Evolutionary conservation across 2,329 filamentous ascomycete genomes (phyloP), one percentile per base, ranked within the genome.

Genomic region (Sporothrix brunneoviolacea): DNA sequence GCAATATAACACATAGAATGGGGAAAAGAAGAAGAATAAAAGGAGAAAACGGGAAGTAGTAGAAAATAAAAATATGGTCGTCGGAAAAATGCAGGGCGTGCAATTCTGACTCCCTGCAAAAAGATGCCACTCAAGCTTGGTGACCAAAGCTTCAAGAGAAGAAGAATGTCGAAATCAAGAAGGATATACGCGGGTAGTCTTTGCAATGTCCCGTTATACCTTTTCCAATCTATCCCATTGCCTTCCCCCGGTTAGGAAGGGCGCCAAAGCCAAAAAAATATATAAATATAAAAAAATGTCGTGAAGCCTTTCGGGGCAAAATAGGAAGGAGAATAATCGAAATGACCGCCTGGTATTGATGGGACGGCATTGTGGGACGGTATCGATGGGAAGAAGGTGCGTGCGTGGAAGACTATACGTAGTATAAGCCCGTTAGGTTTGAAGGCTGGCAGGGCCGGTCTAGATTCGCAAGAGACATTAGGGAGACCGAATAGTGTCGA

Each of bases 171-270:
- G 10, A 28, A 28, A 28, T 28, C 6, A 28, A 5, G 24, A 28
- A 28, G 24, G n/a, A n/a, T n/a, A n/a, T n/a, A n/a, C n/a, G n/a
- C n/a, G n/a, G n/a, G 27, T 30, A 35, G 19, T 18, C 15, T 12
- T 12, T n/a, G n/a, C 21, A 21, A 15, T 4, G 27, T 33, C 47
- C n/a, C 8, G 30, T 15, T 9, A 33, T 36, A 15, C 39, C 21
- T n/a, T 49, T 30, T 42, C 47, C 47, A 49, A 42, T 49, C 38
- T 49, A 42, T 49, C 47, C 47, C 38, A 27, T 18, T 16, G n/a
- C 47, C 30, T 22, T 21, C 30, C 32, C 37, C 21, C 8, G 10
- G 9, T 39, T n/a, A 27, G 30, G 18, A 15, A 36, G 33, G 38
- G 37, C 37, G n/a, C 22, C 16, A 42, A 41, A 40, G 28, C 24